Evolutionary conservation across 208 protist species (phyloP), one percentile per base, ranked within the genome.

Genomic region (Leptomonas pyrrhocoris): DNA sequence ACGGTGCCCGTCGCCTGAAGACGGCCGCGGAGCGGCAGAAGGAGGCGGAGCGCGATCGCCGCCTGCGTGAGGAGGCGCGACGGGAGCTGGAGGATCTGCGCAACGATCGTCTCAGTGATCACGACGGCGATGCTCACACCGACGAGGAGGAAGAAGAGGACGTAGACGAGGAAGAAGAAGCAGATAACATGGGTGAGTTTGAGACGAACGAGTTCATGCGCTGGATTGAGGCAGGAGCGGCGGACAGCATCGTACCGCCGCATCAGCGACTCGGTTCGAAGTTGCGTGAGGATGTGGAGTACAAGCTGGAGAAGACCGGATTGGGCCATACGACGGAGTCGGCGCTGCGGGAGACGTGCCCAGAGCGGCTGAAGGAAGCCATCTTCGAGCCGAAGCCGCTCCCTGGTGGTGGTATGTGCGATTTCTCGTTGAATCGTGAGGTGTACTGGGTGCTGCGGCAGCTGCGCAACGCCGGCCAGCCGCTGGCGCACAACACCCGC

Each of bases 401-500:
- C 12, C 74, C 85, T 8, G 81, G 81, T 45, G 79, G 79, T 30
- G 84, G 81, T 38, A 69, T 81, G 42, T 91, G 88, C 74, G 65
- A 81, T 28, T 81, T 92, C 31, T 65, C 82, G 2, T 55, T 85
- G 27, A 79, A 88, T 40, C 72, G 81, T 15, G 86, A 96, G 78
- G 88, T 90, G 40, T 92, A 89, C 68, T 96, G 91, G 88, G 75
- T 96, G 43, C 71, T 96, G 31, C 73, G 86, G 19, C 88, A 96
- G 68, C 83, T 96, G 45, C 79, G 83, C 50, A 64, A 72, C 56
- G 75, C 88, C 8, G 86, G 91, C 6, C 88, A 93, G 76, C 88
- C 91, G 2, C 63, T 96, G 57, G 83, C 86, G 21, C 86, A 96
- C 75, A 94, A 92, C 74, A 90, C 84, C 19, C 77, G 80, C 58